Base-by-base conservation (phyloP, 2,329 filamentous ascomycete genomes). In the Trichoderma endophyticum region DNA sequence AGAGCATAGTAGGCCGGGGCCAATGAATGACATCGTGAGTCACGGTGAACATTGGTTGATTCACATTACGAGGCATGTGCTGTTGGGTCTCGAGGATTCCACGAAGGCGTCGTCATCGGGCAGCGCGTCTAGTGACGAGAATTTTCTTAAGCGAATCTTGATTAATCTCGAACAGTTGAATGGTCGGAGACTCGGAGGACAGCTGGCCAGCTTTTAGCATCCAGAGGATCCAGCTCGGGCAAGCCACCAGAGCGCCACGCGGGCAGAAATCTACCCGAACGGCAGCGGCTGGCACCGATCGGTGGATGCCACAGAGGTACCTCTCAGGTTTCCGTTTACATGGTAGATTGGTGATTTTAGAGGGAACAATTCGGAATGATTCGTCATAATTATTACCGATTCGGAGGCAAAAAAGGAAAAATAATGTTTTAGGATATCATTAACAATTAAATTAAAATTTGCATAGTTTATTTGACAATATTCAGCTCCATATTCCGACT, bases 251-350 rank as follows among this genome's bases (percentile, higher is more conserved):
- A 34, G 32, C 67, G 67, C 67, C 67, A 70, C 57, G 9, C 67
- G 67, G 65, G 57, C 39, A 24, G 28, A 8, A 70, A 61, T 70
- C 67, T 54, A 62, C 57, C 67, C 67, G 67, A 62, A 12, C 57
- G 34, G 64, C 51, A 28, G 51, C 24, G 64, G 51, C 32, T 59
- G 64, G n/a, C 15, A 39, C 21, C 14, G 48, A 57, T 32, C 4
- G n/a, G 48, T 57, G 65, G 54, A 39, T 18, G 26, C 26, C 8
- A 15, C 6, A 5, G 65, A 68, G n/a, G 54, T 60, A 48, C 18
- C 65, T 43, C 18, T 0, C 3, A 67, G 11, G 63, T 57, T 6
- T 6, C 8, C 21, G 14, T 8, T 12, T 5, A 14, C 12, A 28
- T 3, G 39, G 4, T n/a, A 15, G 14, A 32, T 32, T 8, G 6